phyloP scores from a whole-genome alignment of 208 protist genomes.

The Trypanosomatidae sp. region DNA sequence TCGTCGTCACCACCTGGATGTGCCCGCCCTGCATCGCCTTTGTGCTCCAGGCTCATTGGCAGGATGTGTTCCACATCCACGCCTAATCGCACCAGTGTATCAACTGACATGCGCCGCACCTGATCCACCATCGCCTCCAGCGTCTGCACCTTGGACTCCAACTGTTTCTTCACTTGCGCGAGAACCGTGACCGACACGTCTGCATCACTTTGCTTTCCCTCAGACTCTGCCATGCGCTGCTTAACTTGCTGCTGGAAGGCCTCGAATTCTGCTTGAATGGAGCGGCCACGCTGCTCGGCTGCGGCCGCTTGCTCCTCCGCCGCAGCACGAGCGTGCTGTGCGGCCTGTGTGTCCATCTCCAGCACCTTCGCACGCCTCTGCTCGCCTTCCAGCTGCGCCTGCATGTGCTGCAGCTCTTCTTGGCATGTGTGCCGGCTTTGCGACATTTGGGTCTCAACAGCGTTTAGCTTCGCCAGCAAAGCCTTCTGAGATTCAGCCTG shows the following conservation, averaged over 20 bases:
- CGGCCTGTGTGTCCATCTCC: conserved; percentile 1
- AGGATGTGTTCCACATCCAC: conserved; percentile 18
- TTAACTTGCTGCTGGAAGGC: conserved; percentile 8
- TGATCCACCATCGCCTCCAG: conserved; percentile 26
- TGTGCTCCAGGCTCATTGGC: background rate
- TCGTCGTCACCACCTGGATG: background rate
- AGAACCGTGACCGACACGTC: conserved; percentile 16
- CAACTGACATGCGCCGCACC: conserved; percentile 21
- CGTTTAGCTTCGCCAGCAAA: conserved; percentile 3
- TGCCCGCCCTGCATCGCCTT: no score
- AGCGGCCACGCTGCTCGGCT: background rate
- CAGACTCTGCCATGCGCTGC: conserved; percentile 1
- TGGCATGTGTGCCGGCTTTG: background rate
- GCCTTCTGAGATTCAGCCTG: conserved; percentile 4
- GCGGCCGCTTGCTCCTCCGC: conserved; percentile 9
- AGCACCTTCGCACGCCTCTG: background rate
- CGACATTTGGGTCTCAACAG: background rate
- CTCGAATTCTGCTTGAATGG: background rate
- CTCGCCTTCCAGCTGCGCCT: background rate
- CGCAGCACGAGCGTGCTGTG: background rate
- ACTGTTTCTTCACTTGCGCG: conserved; percentile 8
- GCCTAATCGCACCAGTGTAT: conserved; percentile 29
- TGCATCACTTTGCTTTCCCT: conserved; percentile 4
- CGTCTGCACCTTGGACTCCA: conserved; percentile 24
- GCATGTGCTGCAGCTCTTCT: conserved; percentile 1